A percentile compares a stretch with the other conserved stretches of the same genome.
Conservation (phyloP, 2,329 filamentous ascomycete genomes). For the Aplosporella prunicola region DNA sequence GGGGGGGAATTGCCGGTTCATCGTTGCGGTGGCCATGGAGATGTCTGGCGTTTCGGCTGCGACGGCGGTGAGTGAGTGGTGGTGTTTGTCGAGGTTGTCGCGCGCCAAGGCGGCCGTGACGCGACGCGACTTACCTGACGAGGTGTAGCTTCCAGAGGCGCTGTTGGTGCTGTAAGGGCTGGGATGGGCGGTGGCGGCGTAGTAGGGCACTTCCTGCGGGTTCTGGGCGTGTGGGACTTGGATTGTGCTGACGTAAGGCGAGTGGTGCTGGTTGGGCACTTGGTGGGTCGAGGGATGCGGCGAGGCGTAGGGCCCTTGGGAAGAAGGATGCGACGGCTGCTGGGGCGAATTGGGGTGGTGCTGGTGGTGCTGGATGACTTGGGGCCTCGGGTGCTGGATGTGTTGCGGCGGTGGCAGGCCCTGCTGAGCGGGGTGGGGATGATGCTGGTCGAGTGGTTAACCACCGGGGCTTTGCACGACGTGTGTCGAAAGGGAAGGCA, state of each 20-base stretch:
- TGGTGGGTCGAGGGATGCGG: too few relatives aligned
- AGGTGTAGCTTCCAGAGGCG: slow-evolving; percentile 73
- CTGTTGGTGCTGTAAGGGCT: slow-evolving; percentile 77
- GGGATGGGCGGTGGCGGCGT: slow-evolving; percentile 57
- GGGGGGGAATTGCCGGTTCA: slow-evolving; percentile 68
- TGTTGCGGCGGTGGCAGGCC: slow-evolving; percentile 53
- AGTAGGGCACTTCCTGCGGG: slow-evolving; percentile 60
- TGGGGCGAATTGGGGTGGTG: slow-evolving; percentile 58
- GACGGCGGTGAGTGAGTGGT: too few relatives aligned
- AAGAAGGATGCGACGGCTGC: slow-evolving; percentile 41
- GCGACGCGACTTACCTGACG: slow-evolving; percentile 46
- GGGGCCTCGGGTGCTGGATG: slow-evolving; percentile 60
- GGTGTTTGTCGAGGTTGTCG: too few relatives aligned
- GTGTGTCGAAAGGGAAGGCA: slow-evolving; percentile 2
- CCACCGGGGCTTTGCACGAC: slow-evolving; percentile 8
- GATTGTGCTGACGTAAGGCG: slow-evolving; percentile 57
- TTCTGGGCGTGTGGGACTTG: slow-evolving; percentile 54
- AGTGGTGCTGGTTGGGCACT: slow-evolving; percentile 46
- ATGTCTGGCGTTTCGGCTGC: slow-evolving; percentile 53
- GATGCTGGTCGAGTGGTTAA: slow-evolving; percentile 50
- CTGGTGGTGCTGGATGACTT: slow-evolving; percentile 52
- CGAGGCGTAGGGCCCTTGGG: slow-evolving; percentile 55
- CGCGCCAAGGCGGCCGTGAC: too few relatives aligned
- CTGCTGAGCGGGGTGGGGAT: slow-evolving; percentile 63
- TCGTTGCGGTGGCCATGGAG: slow-evolving; percentile 54